Evolutionary conservation across 139 green algal species (phyloP).

Genomic region (Closterium sp.): DNA sequence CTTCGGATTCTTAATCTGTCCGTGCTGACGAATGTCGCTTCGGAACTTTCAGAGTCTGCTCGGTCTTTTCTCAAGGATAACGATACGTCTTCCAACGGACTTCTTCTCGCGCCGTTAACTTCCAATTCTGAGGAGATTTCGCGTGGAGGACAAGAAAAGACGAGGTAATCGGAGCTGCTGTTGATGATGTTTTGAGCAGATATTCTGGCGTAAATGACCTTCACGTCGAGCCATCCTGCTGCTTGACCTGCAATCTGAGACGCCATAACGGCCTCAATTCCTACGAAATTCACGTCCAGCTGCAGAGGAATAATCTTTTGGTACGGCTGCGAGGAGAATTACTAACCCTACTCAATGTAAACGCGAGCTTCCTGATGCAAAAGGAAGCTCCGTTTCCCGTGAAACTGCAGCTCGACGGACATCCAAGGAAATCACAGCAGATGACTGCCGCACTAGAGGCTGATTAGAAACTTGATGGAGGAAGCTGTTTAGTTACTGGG

Average conservation of each 20-base stretch:
- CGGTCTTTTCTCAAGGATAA: conserved; percentile 16
- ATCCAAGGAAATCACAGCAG: background rate
- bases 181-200: background rate
- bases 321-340: background rate
- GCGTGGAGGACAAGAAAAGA: conserved; percentile 15
- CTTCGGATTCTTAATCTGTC: conserved; percentile 1
- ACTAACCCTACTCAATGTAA: background rate
- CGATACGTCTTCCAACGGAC: conserved; percentile 19
- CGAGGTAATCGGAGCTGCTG: conserved; percentile 11
- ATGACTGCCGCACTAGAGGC: background rate
- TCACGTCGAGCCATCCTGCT: conserved; percentile 9
- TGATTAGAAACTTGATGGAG: no score
- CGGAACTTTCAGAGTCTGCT: conserved; percentile 13
- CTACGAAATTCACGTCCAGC: background rate
- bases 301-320: background rate
- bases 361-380: background rate
- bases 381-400: background rate
- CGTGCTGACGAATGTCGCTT: conserved; percentile 43
- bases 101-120: conserved; percentile 27
- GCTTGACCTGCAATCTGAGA: background rate
- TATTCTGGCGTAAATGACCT: conserved; percentile 1
- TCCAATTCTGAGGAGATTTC: conserved; percentile 16
- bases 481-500: no score
- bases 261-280: background rate
- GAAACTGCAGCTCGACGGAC: background rate